Base-by-base conservation (phyloP, 495 filamentous ascomycete species). In the Penicillium canariense region DNA sequence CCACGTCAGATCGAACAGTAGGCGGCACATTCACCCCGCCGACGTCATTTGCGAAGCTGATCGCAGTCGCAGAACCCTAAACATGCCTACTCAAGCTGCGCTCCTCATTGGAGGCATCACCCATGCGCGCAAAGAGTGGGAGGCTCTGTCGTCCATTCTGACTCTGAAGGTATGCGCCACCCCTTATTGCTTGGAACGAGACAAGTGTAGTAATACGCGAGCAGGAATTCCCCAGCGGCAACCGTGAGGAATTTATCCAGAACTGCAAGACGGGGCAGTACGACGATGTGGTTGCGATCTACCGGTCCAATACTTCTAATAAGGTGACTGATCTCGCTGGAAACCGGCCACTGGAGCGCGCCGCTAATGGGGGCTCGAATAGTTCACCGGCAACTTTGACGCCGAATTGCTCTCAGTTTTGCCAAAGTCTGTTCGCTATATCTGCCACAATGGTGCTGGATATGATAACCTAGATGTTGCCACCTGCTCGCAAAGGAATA, bases 371-470 rank as follows among this genome's bases (percentile, higher is more conserved):
- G 18, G n/a, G 14, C 4, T 23, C n/a, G 6, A 12, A 27, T 50
- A 85, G 81, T 72, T 77, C 48, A 86, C 83, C 12, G 83, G 83
- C 23, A 76, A 77, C 18, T 86, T 86, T 58, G 75, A 86, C 55
- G 70, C 67, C 15, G 83, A 84, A 56, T 58, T 90, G 50, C 64
- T 89, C 42, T 66, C 77, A 4, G 65, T 72, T 5, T 74, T 90
- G 12, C 91, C 91, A 1, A 61, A 68, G 27, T 85, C 82, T 3
- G 65, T 96, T 34, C 85, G 81, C 56, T 96, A 88, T 68, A 80
- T 96, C 57, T 87, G 84, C 64, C 91, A 96, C 67, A 92, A 90
- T 62, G 91, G 90, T 30, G 89, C 89, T 26, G 89, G 89, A 3
- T 94, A 94, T 65, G 89, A 94, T 59, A 88, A 90, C 52, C 81